Conservation (phyloP, 2,329 filamentous ascomycete genomes). For the Talaromyces sp. region DNA sequence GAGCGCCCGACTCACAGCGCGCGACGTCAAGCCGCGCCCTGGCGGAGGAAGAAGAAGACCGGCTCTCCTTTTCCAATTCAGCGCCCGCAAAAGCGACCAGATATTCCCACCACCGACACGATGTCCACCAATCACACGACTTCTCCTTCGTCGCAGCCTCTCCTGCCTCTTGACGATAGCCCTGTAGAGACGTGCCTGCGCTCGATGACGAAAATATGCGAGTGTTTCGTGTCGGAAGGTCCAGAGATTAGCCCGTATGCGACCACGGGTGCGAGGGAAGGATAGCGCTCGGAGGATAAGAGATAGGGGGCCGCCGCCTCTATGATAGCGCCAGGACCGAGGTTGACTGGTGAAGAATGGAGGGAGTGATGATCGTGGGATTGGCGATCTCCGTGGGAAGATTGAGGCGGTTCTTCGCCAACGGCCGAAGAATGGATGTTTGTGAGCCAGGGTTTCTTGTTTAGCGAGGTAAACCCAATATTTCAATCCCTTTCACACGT, state of each 20-base stretch:
- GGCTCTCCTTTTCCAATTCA: slow-evolving; percentile 15
- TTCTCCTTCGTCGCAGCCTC: slow-evolving; percentile 7
- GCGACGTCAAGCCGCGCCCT: slow-evolving; percentile 22
- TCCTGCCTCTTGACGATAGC: slow-evolving; percentile 63
- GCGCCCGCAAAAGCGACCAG: slow-evolving; percentile 33
- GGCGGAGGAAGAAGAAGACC: slow-evolving; percentile 8
- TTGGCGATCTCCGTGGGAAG: slow-evolving; percentile 8
- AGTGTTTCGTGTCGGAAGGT: slow-evolving; percentile 73
- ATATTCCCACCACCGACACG: slow-evolving; percentile 48
- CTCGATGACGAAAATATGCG: slow-evolving; percentile 65
- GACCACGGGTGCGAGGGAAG: slow-evolving; percentile 64
- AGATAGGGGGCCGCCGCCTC: slow-evolving; percentile 36
- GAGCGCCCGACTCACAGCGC: slow-evolving; percentile 8
- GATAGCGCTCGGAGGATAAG: slow-evolving; percentile 58
- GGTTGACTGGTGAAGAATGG: slow-evolving; percentile 3
- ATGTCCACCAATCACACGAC: neutral
- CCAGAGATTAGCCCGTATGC: slow-evolving; percentile 65
- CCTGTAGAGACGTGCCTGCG: slow-evolving; percentile 75
- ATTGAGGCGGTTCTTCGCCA: slow-evolving; percentile 17
- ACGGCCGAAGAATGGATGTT: slow-evolving; percentile 18
- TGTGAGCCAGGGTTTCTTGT: slow-evolving; percentile 13
- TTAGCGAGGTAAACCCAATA: neutral
- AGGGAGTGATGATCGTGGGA: neutral
- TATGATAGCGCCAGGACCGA: slow-evolving; percentile 12
- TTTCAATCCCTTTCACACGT: neutral